These are phyloP conservation scores for Calonectria pseudoturangicola DNA, from an alignment of 2,329 filamentous ascomycete species.

Conservation along the genomic window DNA sequence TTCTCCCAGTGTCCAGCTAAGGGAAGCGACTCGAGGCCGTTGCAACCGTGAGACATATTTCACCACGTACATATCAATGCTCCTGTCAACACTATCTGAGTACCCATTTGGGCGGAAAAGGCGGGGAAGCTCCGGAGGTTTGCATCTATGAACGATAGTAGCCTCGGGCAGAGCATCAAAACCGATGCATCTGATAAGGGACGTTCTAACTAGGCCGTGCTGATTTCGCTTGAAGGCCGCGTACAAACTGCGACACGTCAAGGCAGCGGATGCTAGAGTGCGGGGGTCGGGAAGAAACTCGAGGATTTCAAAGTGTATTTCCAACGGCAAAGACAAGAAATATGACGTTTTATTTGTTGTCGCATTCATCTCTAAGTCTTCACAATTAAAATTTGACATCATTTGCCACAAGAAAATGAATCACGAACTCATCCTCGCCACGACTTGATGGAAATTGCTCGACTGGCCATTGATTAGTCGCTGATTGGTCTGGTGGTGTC, in stretches of 20 bases:
- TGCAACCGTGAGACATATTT: neutral
- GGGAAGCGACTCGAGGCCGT: neutral
- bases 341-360: neutral
- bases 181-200: neutral
- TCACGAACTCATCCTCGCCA: neutral
- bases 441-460: neutral
- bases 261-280: neutral
- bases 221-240: constrained; percentile 1
- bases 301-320: neutral
- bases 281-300: constrained; percentile 1
- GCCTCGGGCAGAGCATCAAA: neutral
- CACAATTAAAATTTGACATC: neutral
- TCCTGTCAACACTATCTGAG: neutral
- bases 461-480: no score
- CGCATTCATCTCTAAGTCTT: neutral
- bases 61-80: neutral
- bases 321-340: neutral
- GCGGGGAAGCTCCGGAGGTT: neutral
- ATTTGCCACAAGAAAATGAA: neutral
- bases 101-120: neutral
- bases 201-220: neutral
- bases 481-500: neutral
- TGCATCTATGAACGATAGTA: neutral
- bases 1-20: neutral
- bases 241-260: constrained; percentile 1